phyloP scores from a whole-genome alignment of 345 rosid species.

The Conringia planisiliqua region DNA sequence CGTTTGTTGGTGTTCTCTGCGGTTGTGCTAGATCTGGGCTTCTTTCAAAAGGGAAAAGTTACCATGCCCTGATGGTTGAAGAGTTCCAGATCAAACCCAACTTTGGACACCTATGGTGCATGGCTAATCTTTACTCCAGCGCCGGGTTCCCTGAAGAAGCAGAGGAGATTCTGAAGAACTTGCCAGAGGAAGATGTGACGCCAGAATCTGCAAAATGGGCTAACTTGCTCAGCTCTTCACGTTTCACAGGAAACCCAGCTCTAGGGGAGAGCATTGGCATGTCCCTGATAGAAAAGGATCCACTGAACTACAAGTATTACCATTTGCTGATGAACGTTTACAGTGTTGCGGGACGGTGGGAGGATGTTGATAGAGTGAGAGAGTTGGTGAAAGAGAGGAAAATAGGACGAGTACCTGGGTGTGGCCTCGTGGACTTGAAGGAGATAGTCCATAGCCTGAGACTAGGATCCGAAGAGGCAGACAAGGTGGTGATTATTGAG shows the following conservation, averaged over 20 bases:
- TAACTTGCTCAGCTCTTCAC: slow-evolving; percentile 46
- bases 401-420: slow-evolving; percentile 47
- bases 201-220: slow-evolving; percentile 50
- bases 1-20: slow-evolving; percentile 58
- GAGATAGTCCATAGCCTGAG: slow-evolving; percentile 47
- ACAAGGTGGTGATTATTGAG: slow-evolving; percentile 9
- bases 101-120: slow-evolving; percentile 78
- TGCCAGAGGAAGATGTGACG: slow-evolving; percentile 38
- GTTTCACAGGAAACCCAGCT: slow-evolving; percentile 44
- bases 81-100: slow-evolving; percentile 52
- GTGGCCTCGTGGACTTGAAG: slow-evolving; percentile 61
- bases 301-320: slow-evolving; percentile 49
- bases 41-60: slow-evolving; percentile 45
- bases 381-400: slow-evolving; percentile 41
- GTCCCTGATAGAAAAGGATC: slow-evolving; percentile 49
- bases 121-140: slow-evolving; percentile 60
- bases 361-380: slow-evolving; percentile 50
- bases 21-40: slow-evolving; percentile 57
- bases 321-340: slow-evolving; percentile 58
- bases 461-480: slow-evolving; percentile 10
- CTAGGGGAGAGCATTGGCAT: slow-evolving; percentile 53
- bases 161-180: slow-evolving; percentile 42
- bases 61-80: slow-evolving; percentile 47
- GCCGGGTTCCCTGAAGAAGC: slow-evolving; percentile 46
- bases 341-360: slow-evolving; percentile 55